phyloP scores from a whole-genome alignment of 2,329 filamentous ascomycete genomes.

The Phialophora expanda region DNA sequence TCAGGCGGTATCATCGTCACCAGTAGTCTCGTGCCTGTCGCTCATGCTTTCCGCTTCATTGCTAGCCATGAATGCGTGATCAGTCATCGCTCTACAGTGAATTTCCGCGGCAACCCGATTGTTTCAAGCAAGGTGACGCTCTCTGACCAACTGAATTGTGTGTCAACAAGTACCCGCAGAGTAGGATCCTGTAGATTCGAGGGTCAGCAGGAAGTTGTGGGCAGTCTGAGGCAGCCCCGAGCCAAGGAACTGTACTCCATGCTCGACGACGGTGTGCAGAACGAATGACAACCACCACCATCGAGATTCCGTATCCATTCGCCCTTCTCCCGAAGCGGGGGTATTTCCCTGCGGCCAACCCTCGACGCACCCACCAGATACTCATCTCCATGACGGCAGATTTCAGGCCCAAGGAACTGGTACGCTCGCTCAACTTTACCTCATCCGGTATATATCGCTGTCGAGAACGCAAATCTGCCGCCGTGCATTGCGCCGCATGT shows the following conservation, averaged over 20 bases:
- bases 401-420: background rate
- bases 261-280: background rate
- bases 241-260: too few species aligned
- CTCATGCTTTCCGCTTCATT: background rate
- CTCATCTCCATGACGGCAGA: background rate
- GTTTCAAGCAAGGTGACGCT: background rate
- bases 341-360: background rate
- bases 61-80: background rate
- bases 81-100: background rate
- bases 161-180: too few species aligned
- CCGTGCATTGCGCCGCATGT: background rate
- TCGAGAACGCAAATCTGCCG: background rate
- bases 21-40: background rate
- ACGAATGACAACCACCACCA: background rate
- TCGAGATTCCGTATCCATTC: background rate
- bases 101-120: background rate
- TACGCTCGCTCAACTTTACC: background rate
- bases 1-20: background rate
- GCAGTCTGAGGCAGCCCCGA: too few species aligned
- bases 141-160: too few species aligned
- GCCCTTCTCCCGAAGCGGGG: background rate
- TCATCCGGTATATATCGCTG: constrained; percentile 5
- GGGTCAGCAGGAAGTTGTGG: too few species aligned
- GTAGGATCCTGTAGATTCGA: too few species aligned
- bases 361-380: background rate